These are phyloP conservation scores for Colletotrichum viniferum DNA, from an alignment of 2,329 filamentous ascomycete genomes.

Conservation along the genomic window DNA sequence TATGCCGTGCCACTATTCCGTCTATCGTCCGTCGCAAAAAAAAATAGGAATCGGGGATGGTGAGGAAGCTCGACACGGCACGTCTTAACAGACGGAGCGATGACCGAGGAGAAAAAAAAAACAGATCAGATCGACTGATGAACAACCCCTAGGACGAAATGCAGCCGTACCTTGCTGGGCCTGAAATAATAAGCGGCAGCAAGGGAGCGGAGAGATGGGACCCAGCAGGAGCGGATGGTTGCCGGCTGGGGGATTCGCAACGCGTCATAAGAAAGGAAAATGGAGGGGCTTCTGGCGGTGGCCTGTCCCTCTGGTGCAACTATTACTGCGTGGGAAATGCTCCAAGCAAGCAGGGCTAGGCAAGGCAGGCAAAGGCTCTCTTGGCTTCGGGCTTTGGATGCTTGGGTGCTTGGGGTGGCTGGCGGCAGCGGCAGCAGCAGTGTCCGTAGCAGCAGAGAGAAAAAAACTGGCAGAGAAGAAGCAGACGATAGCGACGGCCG, in stretches of 20 bases:
- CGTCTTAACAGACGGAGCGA: neutral
- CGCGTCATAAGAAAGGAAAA: constrained; percentile 11
- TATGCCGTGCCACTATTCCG: neutral
- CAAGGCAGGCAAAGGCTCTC: neutral
- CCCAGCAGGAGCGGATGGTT: constrained; percentile 14
- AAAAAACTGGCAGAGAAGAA: neutral
- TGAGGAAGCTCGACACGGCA: neutral
- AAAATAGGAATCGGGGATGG: neutral
- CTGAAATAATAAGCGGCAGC: neutral
- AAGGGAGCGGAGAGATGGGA: neutral
- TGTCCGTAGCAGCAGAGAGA: neutral
- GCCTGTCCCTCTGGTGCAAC: neutral
- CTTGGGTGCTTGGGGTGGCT: neutral
- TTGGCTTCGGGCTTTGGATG: neutral
- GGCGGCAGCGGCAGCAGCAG: neutral
- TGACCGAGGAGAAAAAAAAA: neutral
- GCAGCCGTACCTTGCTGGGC: constrained; percentile 1
- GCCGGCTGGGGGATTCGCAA: constrained; percentile 10
- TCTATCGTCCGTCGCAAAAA: neutral
- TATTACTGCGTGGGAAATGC: neutral
- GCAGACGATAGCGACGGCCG: neutral
- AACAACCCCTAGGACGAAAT: neutral
- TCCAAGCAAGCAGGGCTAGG: neutral
- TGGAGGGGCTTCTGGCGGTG: constrained; percentile 7
- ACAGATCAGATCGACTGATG: neutral